A percentile compares a stretch with the other conserved stretches of the same genome.
These are phyloP conservation scores for Clarireedia sp. DNA, from an alignment of 2,329 filamentous ascomycete genomes.

Conservation along the genomic window DNA sequence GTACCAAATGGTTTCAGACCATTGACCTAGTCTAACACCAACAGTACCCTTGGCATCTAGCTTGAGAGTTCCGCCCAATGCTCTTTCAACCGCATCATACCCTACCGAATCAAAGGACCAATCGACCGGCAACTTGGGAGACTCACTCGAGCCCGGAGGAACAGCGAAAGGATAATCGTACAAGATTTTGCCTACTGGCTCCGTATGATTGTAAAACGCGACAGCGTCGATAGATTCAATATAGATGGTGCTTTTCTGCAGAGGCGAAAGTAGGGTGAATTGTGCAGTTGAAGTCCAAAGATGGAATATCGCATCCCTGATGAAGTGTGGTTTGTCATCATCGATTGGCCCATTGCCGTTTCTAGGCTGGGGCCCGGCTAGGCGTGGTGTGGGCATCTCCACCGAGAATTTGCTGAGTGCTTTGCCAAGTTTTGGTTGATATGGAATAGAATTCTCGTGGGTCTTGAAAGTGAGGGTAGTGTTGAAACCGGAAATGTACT, in stretches of 20 bases:
- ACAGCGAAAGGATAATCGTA: conserved; percentile 69
- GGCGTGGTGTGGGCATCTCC: conserved; percentile 61
- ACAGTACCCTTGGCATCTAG: conserved; percentile 73
- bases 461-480: conserved; percentile 68
- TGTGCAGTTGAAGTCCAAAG: conserved; percentile 77
- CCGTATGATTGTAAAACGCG: conserved; percentile 74
- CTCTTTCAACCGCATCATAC: conserved; percentile 71
- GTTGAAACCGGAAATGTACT: conserved; percentile 83
- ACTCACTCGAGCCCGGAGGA: conserved; percentile 63
- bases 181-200: conserved; percentile 68
- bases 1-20: conserved; percentile 66
- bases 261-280: conserved; percentile 74
- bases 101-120: conserved; percentile 73
- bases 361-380: conserved; percentile 48
- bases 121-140: conserved; percentile 72
- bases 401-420: conserved; percentile 66
- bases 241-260: conserved; percentile 63
- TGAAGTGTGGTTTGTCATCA: conserved; percentile 55
- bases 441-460: conserved; percentile 65
- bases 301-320: conserved; percentile 80
- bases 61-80: conserved; percentile 71
- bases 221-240: conserved; percentile 77
- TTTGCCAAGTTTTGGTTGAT: conserved; percentile 61
- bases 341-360: conserved; percentile 34
- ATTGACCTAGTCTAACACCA: conserved; percentile 65